Conservation (phyloP, 1,284 basidiomycete species). For the Cystobasidium sp. region DNA sequence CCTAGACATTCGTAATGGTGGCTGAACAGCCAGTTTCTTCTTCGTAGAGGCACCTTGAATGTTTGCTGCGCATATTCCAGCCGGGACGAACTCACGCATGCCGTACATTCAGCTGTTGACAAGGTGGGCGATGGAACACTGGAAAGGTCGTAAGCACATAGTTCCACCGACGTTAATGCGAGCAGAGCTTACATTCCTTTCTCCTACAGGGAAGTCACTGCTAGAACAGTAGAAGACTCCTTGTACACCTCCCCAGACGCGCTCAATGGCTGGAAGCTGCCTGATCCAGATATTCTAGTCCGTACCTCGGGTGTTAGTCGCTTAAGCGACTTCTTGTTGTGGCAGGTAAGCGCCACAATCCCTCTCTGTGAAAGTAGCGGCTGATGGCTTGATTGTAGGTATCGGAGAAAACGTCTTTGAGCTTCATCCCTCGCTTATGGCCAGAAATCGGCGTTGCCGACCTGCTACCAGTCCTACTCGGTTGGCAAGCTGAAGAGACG, state of each 20-base stretch:
- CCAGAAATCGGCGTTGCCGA: constrained; percentile 90
- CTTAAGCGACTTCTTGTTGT: constrained; percentile 88
- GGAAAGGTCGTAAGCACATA: constrained; percentile 56
- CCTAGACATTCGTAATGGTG: background rate
- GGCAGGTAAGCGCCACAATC: constrained; percentile 72
- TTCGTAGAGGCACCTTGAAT: constrained; percentile 79
- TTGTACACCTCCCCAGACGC: constrained; percentile 65
- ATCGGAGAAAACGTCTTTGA: constrained; percentile 81
- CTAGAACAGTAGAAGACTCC: constrained; percentile 68
- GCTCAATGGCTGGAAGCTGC: constrained; percentile 66
- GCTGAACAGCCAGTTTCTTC: background rate
- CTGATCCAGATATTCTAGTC: constrained; percentile 83
- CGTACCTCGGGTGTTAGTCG: constrained; percentile 90
- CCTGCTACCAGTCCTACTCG: constrained; percentile 79
- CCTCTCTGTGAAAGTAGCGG: background rate
- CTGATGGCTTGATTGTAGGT: constrained; percentile 61
- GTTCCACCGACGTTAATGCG: too few relatives aligned
- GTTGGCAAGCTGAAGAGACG: constrained; percentile 66
- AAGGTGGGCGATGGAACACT: constrained; percentile 60
- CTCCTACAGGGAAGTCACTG: constrained; percentile 64
- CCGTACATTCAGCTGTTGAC: constrained; percentile 68
- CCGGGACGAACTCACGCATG: constrained; percentile 84
- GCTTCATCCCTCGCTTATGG: constrained; percentile 91
- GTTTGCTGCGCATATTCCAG: constrained; percentile 94
- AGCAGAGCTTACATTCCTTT: constrained; percentile 37